Evolutionary conservation across 2,329 filamentous ascomycete species (phyloP).

Genomic region (Onygenales sp.): DNA sequence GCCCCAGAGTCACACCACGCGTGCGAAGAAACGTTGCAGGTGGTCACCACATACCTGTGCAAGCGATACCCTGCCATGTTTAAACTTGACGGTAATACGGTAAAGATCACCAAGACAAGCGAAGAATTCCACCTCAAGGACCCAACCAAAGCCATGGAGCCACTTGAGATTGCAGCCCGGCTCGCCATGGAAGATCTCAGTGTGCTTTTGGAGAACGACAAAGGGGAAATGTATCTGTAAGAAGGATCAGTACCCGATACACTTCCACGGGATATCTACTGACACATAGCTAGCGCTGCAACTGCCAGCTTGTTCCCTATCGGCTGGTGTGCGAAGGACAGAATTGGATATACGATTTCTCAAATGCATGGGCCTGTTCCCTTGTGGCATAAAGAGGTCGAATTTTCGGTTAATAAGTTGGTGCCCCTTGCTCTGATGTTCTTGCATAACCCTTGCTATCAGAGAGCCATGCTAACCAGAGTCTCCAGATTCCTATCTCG

Average conservation of each 20-base stretch:
- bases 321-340: constrained; percentile 41
- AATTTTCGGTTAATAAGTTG: constrained; percentile 34
- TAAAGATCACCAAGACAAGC: constrained; percentile 24
- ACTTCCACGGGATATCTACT: not conserved
- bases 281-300: constrained; percentile 28
- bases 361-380: constrained; percentile 39
- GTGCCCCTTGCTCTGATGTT: constrained; percentile 3
- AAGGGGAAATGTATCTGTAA: constrained; percentile 40
- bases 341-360: constrained; percentile 41
- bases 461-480: constrained; percentile 4
- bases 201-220: constrained; percentile 37
- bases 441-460: not conserved
- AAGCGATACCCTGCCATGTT: constrained; percentile 37
- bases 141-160: constrained; percentile 26
- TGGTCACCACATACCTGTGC: constrained; percentile 38
- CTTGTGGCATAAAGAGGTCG: constrained; percentile 40
- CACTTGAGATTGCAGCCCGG: constrained; percentile 42
- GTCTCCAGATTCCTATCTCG: constrained; percentile 36
- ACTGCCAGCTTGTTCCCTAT: constrained; percentile 46
- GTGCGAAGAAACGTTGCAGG: constrained; percentile 39
- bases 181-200: constrained; percentile 45
- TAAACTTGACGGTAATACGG: constrained; percentile 28
- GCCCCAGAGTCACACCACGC: constrained; percentile 35
- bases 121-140: constrained; percentile 34
- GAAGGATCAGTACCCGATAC: constrained; percentile 13